Evolutionary conservation across 1,284 basidiomycete genomes (phyloP).

Genomic region (Malassezia slooffiae): DNA sequence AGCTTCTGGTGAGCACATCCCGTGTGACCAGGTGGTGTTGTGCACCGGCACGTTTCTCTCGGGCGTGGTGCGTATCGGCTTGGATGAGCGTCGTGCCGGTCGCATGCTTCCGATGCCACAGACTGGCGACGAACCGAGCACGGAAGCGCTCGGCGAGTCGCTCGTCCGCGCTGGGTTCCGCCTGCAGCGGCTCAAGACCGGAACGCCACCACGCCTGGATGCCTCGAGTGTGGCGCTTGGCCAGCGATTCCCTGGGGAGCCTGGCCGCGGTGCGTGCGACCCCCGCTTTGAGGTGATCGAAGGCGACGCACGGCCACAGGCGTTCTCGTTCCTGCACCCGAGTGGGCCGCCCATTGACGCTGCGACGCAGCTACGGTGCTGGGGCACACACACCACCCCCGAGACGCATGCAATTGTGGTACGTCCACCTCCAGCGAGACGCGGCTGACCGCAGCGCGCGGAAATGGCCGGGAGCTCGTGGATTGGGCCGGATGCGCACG

Average conservation of each 20-base stretch:
- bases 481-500: conserved; percentile 76
- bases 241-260: conserved; percentile 13
- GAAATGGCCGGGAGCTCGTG: conserved; percentile 65
- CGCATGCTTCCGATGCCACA: conserved; percentile 65
- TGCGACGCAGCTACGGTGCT: conserved; percentile 64
- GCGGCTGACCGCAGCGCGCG: conserved; percentile 43
- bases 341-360: conserved; percentile 20
- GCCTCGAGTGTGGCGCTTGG: conserved; percentile 60
- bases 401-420: conserved; percentile 62
- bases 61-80: conserved; percentile 75
- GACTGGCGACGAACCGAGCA: conserved; percentile 40
- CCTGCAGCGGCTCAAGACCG: conserved; percentile 73
- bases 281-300: conserved; percentile 16
- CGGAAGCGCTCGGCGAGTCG: conserved; percentile 61
- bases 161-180: conserved; percentile 64
- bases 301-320: conserved; percentile 19
- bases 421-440: neutral
- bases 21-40: conserved; percentile 68
- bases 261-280: conserved; percentile 3
- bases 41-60: conserved; percentile 83
- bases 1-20: conserved; percentile 65
- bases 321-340: conserved; percentile 27
- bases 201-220: conserved; percentile 71
- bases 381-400: conserved; percentile 61
- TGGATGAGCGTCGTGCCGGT: conserved; percentile 69